A percentile compares a stretch with the other conserved stretches of the same genome.
These are phyloP conservation scores for Tephrocybe sp. DNA, from an alignment of 768 basidiomycete species.

Conservation along the genomic window DNA sequence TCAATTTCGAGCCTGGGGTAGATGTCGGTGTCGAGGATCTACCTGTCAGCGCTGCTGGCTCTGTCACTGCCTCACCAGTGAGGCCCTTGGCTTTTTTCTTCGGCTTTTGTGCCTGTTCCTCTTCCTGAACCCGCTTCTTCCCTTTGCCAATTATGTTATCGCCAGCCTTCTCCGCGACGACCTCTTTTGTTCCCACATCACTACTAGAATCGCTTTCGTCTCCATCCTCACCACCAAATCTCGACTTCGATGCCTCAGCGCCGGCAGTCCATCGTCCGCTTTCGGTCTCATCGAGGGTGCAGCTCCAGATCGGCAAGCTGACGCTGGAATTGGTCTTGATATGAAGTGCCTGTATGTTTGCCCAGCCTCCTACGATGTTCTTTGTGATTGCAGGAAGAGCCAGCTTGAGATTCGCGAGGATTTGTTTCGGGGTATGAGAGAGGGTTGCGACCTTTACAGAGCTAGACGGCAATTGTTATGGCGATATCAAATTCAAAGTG, in stretches of 20 bases:
- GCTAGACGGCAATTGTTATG: slow-evolving; percentile 34
- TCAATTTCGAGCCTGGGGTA: slow-evolving; percentile 8
- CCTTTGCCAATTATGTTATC: slow-evolving; percentile 10
- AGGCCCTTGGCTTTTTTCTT: slow-evolving; percentile 44
- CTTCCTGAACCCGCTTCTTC: slow-evolving; percentile 22
- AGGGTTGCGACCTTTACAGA: slow-evolving; percentile 82
- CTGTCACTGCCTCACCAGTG: slow-evolving; percentile 16
- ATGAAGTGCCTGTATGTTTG: slow-evolving; percentile 84
- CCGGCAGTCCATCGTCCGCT: slow-evolving; percentile 56
- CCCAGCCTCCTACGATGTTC: slow-evolving; percentile 80
- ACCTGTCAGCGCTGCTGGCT: slow-evolving; percentile 6
- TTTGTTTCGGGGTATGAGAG: slow-evolving; percentile 71
- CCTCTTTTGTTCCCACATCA: neutral
- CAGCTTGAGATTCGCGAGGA: slow-evolving; percentile 73
- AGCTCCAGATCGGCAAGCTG: slow-evolving; percentile 90
- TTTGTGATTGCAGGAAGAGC: slow-evolving; percentile 76
- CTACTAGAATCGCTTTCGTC: neutral
- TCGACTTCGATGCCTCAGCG: neutral
- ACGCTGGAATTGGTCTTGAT: slow-evolving; percentile 88
- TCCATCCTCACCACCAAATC: neutral
- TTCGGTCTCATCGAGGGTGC: slow-evolving; percentile 60
- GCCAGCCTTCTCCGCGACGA: neutral
- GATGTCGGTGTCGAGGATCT: neutral
- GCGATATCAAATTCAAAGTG: neutral
- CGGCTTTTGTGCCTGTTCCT: slow-evolving; percentile 36